Conservation (phyloP, 108 stramenopile species). For the Cyclostephanos invisitatus region DNA sequence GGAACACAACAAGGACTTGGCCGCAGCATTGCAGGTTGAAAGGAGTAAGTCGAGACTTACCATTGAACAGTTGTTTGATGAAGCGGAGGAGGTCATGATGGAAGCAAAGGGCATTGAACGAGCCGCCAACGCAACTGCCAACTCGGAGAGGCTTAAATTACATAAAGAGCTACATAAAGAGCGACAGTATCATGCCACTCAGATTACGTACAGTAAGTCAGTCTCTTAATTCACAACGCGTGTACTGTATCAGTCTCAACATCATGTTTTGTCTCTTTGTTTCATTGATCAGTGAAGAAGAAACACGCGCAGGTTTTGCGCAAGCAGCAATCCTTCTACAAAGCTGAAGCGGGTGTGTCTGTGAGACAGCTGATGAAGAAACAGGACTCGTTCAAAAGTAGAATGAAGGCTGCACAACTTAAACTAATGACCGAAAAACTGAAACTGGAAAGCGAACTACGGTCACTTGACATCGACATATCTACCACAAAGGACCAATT, state of each 20-base stretch:
- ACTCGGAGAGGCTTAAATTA: background rate
- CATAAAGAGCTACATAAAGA: background rate
- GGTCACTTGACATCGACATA: background rate
- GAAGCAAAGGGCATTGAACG: conserved; percentile 2
- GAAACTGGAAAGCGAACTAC: no score
- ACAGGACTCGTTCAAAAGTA: no score
- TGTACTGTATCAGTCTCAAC: background rate
- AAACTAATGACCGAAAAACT: no score
- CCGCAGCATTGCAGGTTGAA: background rate
- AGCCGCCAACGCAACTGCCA: background rate
- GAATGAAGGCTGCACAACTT: no score
- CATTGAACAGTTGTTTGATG: conserved; percentile 11
- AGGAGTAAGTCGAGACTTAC: background rate
- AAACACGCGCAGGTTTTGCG: background rate
- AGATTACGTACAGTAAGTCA: conserved; percentile 5
- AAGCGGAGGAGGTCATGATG: conserved; percentile 6
- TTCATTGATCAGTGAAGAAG: background rate
- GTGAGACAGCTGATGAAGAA: no score
- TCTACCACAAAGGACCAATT: conserved; percentile 4
- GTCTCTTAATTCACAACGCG: background rate
- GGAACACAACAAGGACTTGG: background rate
- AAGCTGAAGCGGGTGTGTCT: conserved; percentile 1
- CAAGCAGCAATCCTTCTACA: background rate
- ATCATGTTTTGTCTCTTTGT: background rate
- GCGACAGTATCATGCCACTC: background rate